These are phyloP conservation scores for Leccinum uliginosum DNA, from an alignment of 768 basidiomycete genomes.

Conservation along the genomic window DNA sequence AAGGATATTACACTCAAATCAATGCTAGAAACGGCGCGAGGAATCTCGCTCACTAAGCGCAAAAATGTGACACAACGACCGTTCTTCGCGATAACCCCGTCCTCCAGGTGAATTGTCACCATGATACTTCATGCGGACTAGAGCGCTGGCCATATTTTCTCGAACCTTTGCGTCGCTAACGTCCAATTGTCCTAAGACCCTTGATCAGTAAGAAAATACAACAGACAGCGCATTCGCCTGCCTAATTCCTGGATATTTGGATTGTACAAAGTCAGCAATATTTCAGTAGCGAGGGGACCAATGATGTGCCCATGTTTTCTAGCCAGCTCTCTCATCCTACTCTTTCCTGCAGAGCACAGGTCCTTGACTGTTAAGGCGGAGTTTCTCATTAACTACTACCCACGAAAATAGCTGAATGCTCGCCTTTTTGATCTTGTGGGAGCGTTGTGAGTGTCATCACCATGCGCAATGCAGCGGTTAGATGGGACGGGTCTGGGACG, in stretches of 20 bases:
- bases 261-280: background rate
- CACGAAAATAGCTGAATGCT: background rate
- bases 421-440: background rate
- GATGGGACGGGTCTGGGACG: background rate
- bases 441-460: background rate
- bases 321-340: background rate
- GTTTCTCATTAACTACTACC: background rate
- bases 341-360: background rate
- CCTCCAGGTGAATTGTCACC: background rate
- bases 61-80: background rate
- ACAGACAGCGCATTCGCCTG: background rate
- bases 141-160: background rate
- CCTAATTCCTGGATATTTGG: background rate
- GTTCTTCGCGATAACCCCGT: background rate
- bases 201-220: background rate
- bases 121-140: background rate
- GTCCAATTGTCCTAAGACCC: background rate
- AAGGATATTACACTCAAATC: background rate
- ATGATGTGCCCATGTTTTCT: background rate
- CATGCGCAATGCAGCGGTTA: background rate
- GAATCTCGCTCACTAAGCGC: background rate
- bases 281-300: background rate
- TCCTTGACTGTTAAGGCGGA: background rate
- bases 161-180: background rate
- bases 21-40: background rate